Evolutionary conservation across 495 filamentous ascomycete species (phyloP).

Genomic region (Penicillium parvum): DNA sequence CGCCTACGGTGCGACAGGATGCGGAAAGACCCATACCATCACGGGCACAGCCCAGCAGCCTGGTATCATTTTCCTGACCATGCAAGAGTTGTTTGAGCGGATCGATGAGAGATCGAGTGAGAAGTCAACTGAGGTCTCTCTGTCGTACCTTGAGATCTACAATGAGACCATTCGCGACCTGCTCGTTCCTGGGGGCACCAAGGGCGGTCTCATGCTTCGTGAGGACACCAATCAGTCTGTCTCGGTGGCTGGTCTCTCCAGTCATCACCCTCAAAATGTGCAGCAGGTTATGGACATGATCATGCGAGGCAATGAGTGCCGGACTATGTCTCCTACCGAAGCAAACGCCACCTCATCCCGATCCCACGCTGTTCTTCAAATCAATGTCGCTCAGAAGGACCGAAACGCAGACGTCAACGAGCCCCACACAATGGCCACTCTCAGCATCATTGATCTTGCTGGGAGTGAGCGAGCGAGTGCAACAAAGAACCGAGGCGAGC

Average conservation of each 20-base stretch:
- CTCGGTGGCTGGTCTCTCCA: slow-evolving; percentile 86
- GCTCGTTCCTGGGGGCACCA: slow-evolving; percentile 79
- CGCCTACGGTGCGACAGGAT: slow-evolving; percentile 96
- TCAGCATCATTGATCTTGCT: slow-evolving; percentile 97
- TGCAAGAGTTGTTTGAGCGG: slow-evolving; percentile 95
- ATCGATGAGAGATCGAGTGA: slow-evolving; percentile 81
- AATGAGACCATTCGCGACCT: slow-evolving; percentile 98
- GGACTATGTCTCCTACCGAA: slow-evolving; percentile 95
- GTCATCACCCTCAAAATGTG: slow-evolving; percentile 82
- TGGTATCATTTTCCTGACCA: slow-evolving; percentile 97
- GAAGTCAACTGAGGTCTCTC: slow-evolving; percentile 82
- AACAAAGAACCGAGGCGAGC: slow-evolving; percentile 92
- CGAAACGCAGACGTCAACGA: slow-evolving; percentile 91
- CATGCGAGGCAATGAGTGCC: slow-evolving; percentile 85
- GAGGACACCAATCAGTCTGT: slow-evolving; percentile 94
- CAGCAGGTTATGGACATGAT: slow-evolving; percentile 99
- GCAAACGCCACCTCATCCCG: slow-evolving; percentile 97
- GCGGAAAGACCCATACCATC: slow-evolving; percentile 98
- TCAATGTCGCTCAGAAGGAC: slow-evolving; percentile 92
- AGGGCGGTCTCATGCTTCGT: slow-evolving; percentile 84
- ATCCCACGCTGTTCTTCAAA: slow-evolving; percentile 97
- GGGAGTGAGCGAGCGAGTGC: slow-evolving; percentile 95
- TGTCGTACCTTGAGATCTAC: slow-evolving; percentile 98
- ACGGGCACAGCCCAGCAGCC: slow-evolving; percentile 90
- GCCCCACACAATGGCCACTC: slow-evolving; percentile 93